A percentile compares a stretch with the other conserved stretches of the same genome.
These are phyloP conservation scores for Fagopyrum esculentum DNA, from an alignment of 148 eudicot genomes.

Conservation along the genomic window DNA sequence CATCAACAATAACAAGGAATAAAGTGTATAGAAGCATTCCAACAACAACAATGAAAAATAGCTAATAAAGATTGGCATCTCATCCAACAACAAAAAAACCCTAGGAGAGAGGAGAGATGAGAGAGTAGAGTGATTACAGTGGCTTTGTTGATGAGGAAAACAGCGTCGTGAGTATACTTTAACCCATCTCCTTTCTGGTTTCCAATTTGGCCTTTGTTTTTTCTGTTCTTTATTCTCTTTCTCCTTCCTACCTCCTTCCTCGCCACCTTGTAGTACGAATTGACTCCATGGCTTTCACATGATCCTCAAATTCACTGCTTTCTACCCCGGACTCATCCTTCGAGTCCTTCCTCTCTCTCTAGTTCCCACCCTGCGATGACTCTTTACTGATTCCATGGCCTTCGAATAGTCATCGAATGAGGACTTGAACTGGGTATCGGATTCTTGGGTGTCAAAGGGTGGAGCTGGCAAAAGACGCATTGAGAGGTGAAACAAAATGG, in stretches of 20 bases:
- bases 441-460: conserved; percentile 1
- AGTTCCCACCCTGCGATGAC: conserved; percentile 3
- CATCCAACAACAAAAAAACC: neutral
- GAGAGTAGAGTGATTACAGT: conserved; percentile 26
- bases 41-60: neutral
- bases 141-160: conserved; percentile 51
- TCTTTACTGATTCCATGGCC: conserved; percentile 64
- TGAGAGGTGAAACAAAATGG: neutral
- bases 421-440: conserved; percentile 36
- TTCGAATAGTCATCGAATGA: conserved; percentile 77
- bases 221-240: conserved; percentile 28
- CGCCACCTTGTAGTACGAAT: conserved; percentile 26
- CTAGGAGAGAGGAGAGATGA: neutral
- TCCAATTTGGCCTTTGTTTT: neutral
- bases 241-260: conserved; percentile 33
- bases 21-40: neutral
- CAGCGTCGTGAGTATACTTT: conserved; percentile 30
- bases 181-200: neutral
- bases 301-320: conserved; percentile 40
- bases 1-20: neutral
- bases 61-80: neutral
- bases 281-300: conserved; percentile 69
- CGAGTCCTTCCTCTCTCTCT: neutral
- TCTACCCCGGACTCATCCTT: neutral
- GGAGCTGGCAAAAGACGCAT: neutral